phyloP scores from a whole-genome alignment of 306 rosid genomes.

The Casuarina cunninghamiana region DNA sequence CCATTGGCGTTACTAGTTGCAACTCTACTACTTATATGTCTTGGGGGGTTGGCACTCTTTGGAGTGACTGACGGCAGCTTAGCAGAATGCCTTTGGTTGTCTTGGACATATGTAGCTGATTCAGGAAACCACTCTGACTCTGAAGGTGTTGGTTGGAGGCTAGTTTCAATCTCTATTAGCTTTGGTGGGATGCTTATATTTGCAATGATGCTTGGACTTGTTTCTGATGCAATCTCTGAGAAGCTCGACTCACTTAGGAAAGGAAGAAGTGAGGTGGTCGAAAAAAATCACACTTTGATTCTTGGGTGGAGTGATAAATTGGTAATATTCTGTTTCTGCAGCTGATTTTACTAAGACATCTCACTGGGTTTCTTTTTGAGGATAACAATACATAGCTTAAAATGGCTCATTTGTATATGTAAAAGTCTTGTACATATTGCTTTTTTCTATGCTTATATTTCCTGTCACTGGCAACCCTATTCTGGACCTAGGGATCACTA shows the following conservation, averaged over 20 bases:
- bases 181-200: constrained; percentile 95
- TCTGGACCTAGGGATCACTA: constrained; percentile 67
- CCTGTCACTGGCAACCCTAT: constrained; percentile 17
- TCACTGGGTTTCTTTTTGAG: neutral
- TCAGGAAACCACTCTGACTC: constrained; percentile 87
- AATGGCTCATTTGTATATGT: constrained; percentile 8
- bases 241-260: constrained; percentile 88
- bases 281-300: constrained; percentile 81
- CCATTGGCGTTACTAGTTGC: constrained; percentile 78
- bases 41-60: constrained; percentile 79
- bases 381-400: neutral
- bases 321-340: constrained; percentile 40
- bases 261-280: constrained; percentile 92
- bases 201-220: constrained; percentile 99
- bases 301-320: constrained; percentile 96
- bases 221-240: constrained; percentile 86
- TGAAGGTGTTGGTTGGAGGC: constrained; percentile 64
- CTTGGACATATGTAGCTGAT: constrained; percentile 89
- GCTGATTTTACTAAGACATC: neutral
- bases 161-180: constrained; percentile 86
- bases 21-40: constrained; percentile 70
- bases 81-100: constrained; percentile 78
- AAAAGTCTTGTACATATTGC: constrained; percentile 9
- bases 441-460: constrained; percentile 15
- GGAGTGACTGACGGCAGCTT: constrained; percentile 76